phyloP scores from a whole-genome alignment of 768 basidiomycete species.

The Tulasnella sp. region DNA sequence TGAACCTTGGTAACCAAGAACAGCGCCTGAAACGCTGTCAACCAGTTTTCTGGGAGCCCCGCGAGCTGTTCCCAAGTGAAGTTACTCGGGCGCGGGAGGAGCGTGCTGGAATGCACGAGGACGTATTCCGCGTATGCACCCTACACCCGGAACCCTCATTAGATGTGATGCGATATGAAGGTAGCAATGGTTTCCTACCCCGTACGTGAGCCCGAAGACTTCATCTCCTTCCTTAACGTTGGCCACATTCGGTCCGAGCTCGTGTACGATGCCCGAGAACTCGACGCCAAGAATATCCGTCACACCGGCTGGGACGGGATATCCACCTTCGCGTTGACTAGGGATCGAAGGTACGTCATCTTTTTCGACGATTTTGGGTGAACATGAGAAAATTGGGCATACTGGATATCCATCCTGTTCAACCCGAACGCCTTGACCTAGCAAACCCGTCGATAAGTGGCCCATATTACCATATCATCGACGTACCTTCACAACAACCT shows the following conservation, averaged over 20 bases:
- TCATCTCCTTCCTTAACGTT: slow-evolving; percentile 54
- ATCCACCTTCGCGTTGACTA: slow-evolving; percentile 30
- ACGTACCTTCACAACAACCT: slow-evolving; percentile 71
- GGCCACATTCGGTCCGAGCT: slow-evolving; percentile 39
- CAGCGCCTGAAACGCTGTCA: slow-evolving; percentile 66
- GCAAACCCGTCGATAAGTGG: background rate
- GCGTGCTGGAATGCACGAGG: slow-evolving; percentile 46
- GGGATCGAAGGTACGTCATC: background rate
- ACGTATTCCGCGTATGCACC: slow-evolving; percentile 90
- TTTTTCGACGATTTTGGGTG: background rate
- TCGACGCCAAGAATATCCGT: slow-evolving; percentile 75
- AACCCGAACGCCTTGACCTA: slow-evolving; percentile 77
- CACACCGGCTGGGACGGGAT: slow-evolving; percentile 65
- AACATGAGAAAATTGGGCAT: background rate
- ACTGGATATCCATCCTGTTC: slow-evolving; percentile 74
- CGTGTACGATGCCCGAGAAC: slow-evolving; percentile 57
- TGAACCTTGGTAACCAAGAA: slow-evolving; percentile 57
- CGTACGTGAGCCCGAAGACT: slow-evolving; percentile 66
- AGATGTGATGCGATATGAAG: background rate
- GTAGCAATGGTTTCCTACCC: slow-evolving; percentile 34
- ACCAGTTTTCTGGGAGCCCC: slow-evolving; percentile 73
- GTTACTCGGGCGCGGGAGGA: slow-evolving; percentile 60
- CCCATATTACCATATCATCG: background rate
- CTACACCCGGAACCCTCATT: slow-evolving; percentile 29
- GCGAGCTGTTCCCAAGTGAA: slow-evolving; percentile 79